Evolutionary conservation across 2,329 filamentous ascomycete genomes (phyloP), one percentile per base, ranked within the genome.

Genomic region (Clonostachys rosea): DNA sequence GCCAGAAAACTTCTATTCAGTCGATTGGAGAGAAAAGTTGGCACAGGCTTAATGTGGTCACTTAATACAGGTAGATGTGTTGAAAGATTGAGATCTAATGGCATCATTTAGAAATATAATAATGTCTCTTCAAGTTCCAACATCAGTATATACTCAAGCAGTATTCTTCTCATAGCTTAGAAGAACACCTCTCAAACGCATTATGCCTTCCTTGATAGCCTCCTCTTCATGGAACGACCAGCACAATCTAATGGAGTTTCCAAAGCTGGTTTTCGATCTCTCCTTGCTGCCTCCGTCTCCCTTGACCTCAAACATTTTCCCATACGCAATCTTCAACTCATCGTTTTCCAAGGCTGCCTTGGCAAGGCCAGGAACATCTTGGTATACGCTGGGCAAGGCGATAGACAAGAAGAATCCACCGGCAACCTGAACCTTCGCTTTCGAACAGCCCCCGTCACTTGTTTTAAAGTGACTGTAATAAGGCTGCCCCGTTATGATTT

Each of bases 391-490:
- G 18, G 41, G 16, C 7, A 46, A 46, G 2, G 47, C 30, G 10
- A 40, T 47, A 5, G 86, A 64, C 77, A 82, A 87, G 44, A 84
- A 70, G 61, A 87, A 87, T 58, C 84, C 87, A 0, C 84, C 83
- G 3, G 83, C 83, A 0, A 47, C 63, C 6, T 37, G 43, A 30
- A n/a, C 43, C 10, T n/a, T 10, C 5, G 3, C 10, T 10, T 36
- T 10, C 10, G 13, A 13, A 2, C 17, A 16, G 20, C 43, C 43
- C 17, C 36, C 35, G 14, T 44, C 40, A 14, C 16, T 40, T 7
- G 18, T 8, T 16, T 35, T 40, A 17, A 24, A 12, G 7, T 14
- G 30, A 34, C 44, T 37, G 17, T 47, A 44, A 35, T 56, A 57
- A 2, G 54, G 52, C 11, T 34, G 45, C 3, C 51, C 53, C 1